Conservation (phyloP, 1,284 basidiomycete species). For the Microbotryum lychnidis-dioicae region DNA sequence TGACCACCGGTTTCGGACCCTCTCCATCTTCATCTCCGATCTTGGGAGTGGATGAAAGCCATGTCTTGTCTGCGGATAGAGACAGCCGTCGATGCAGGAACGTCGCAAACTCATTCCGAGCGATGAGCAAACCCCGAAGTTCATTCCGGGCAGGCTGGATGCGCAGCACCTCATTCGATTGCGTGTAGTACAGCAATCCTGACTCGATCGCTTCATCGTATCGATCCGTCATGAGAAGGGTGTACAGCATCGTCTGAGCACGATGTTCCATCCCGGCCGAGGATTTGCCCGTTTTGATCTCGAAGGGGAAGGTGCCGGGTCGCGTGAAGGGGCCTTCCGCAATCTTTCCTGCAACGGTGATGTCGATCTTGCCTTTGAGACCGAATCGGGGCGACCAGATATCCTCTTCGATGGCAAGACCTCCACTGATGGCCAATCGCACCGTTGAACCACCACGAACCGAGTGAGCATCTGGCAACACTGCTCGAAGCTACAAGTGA, state of each 20-base stretch:
- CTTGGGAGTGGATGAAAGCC: neutral
- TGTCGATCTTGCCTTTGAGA: slow-evolving; percentile 92
- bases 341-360: slow-evolving; percentile 62
- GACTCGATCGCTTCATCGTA: slow-evolving; percentile 60
- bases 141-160: slow-evolving; percentile 74
- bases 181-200: slow-evolving; percentile 90
- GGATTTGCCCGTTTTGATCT: slow-evolving; percentile 88
- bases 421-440: slow-evolving; percentile 59
- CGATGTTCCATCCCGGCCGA: slow-evolving; percentile 79
- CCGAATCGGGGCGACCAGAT: slow-evolving; percentile 95
- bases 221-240: slow-evolving; percentile 78
- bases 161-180: slow-evolving; percentile 73
- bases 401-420: slow-evolving; percentile 89
- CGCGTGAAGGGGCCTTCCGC: slow-evolving; percentile 32
- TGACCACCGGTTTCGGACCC: neutral
- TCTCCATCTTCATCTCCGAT: slow-evolving; percentile 1
- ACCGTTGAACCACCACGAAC: slow-evolving; percentile 23
- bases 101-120: slow-evolving; percentile 75
- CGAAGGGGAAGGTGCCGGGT: slow-evolving; percentile 60
- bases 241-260: slow-evolving; percentile 97
- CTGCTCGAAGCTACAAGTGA: no score
- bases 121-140: slow-evolving; percentile 68
- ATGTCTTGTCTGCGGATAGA: neutral
- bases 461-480: neutral
- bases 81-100: slow-evolving; percentile 48